These are phyloP conservation scores for Kernera saxatilis DNA, from an alignment of 345 rosid species.

Conservation along the genomic window DNA sequence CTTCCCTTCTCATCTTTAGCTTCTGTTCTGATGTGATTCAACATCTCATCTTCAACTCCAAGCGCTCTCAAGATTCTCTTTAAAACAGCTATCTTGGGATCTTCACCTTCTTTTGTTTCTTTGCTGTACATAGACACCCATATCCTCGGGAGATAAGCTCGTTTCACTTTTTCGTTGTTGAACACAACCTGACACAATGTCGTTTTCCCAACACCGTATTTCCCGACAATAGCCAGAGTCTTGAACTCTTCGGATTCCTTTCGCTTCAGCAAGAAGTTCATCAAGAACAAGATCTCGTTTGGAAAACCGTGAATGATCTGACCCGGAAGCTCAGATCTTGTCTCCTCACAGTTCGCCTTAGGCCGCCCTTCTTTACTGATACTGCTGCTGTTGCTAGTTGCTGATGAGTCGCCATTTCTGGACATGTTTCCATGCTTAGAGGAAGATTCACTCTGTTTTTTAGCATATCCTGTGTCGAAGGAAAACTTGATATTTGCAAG, in stretches of 20 bases:
- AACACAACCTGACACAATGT: constrained; percentile 39
- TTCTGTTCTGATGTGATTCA: not conserved
- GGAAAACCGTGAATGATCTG: constrained; percentile 16
- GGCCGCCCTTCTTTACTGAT: not conserved
- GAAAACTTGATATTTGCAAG: fast-evolving
- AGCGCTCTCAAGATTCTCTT: constrained; percentile 30
- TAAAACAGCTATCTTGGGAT: constrained; percentile 14
- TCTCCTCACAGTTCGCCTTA: constrained; percentile 1
- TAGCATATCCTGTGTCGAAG: not conserved
- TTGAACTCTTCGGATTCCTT: constrained; percentile 27
- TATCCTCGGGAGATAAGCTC: constrained; percentile 38
- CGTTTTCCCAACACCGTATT: constrained; percentile 45
- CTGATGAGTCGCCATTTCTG: not conserved
- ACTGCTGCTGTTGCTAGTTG: not conserved
- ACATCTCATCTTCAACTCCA: constrained; percentile 37
- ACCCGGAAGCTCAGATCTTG: not conserved
- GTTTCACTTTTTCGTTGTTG: constrained; percentile 16
- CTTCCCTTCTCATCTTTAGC: not conserved
- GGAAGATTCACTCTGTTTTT: not conserved
- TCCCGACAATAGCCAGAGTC: constrained; percentile 39
- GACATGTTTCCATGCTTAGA: constrained; percentile 5
- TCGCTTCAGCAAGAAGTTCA: constrained; percentile 23
- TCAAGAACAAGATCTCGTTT: constrained; percentile 23
- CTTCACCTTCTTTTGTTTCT: not conserved
- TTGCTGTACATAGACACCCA: constrained; percentile 34